Evolutionary conservation across 176 grass and related monocot species (phyloP).

Genomic region (Bonia amplexicaulis): DNA sequence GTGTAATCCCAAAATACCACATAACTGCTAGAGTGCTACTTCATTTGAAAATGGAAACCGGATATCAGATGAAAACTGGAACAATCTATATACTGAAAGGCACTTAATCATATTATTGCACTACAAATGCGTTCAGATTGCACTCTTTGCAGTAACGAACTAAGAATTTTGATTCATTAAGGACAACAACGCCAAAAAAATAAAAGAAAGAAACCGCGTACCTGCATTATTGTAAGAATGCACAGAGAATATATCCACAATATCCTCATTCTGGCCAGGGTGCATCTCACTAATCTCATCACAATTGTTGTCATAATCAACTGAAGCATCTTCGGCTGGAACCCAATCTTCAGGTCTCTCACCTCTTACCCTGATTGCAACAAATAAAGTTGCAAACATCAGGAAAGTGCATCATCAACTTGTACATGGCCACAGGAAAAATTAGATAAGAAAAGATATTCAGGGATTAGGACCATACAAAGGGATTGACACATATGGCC

Average conservation of each 20-base stretch:
- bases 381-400: constrained; percentile 20
- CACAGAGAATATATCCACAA: constrained; percentile 56
- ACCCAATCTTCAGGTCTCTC: constrained; percentile 96
- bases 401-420: background rate
- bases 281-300: constrained; percentile 31
- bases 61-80: background rate
- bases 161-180: background rate
- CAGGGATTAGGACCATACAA: constrained; percentile 46
- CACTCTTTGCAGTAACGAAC: background rate
- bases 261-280: constrained; percentile 16
- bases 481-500: constrained; percentile 79
- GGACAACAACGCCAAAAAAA: background rate
- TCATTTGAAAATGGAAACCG: background rate
- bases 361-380: constrained; percentile 45
- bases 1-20: background rate
- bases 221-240: constrained; percentile 35
- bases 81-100: background rate
- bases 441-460: background rate
- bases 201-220: background rate
- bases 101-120: background rate
- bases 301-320: constrained; percentile 7
- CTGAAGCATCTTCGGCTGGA: constrained; percentile 35
- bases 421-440: background rate
- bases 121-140: background rate
- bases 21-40: background rate